These are phyloP conservation scores for Microsporum ferrugineum DNA, from an alignment of 2,329 filamentous ascomycete genomes.

Conservation along the genomic window DNA sequence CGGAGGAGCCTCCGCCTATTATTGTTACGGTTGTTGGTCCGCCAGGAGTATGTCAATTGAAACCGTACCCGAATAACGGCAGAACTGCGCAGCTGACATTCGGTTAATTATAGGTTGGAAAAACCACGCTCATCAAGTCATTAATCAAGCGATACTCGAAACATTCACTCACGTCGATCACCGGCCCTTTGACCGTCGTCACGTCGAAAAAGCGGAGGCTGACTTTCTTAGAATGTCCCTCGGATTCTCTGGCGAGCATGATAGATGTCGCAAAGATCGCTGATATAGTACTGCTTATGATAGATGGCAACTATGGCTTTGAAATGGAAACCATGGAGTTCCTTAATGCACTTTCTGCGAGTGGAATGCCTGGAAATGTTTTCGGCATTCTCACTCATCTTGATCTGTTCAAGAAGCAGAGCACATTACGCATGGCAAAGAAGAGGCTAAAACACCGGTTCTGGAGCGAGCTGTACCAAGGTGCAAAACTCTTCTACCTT, in stretches of 20 bases:
- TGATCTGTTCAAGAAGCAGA: slow-evolving; percentile 88
- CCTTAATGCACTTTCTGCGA: slow-evolving; percentile 80
- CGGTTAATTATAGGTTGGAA: slow-evolving; percentile 47
- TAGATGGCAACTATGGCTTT: slow-evolving; percentile 96
- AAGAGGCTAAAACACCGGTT: slow-evolving; percentile 91
- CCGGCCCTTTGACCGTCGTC: slow-evolving; percentile 87
- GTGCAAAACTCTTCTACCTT: slow-evolving; percentile 92
- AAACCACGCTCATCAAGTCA: slow-evolving; percentile 91
- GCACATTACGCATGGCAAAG: slow-evolving; percentile 83
- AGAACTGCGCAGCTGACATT: slow-evolving; percentile 3
- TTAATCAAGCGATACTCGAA: slow-evolving; percentile 91
- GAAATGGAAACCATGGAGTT: slow-evolving; percentile 99
- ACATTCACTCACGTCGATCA: slow-evolving; percentile 79
- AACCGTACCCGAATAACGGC: neutral
- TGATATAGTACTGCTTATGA: slow-evolving; percentile 94
- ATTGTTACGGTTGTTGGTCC: slow-evolving; percentile 91
- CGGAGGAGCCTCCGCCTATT: slow-evolving; percentile 87
- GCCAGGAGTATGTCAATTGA: slow-evolving; percentile 56
- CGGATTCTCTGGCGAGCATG: slow-evolving; percentile 84
- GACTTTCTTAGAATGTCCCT: slow-evolving; percentile 95
- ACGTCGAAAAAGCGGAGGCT: slow-evolving; percentile 91
- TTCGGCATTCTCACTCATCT: slow-evolving; percentile 95
- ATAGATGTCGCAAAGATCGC: slow-evolving; percentile 95
- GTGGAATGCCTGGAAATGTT: slow-evolving; percentile 96
- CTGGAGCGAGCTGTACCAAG: slow-evolving; percentile 95